Evolutionary conservation across 2,329 filamentous ascomycete species (phyloP).

Genomic region (Penicillium expansum): DNA sequence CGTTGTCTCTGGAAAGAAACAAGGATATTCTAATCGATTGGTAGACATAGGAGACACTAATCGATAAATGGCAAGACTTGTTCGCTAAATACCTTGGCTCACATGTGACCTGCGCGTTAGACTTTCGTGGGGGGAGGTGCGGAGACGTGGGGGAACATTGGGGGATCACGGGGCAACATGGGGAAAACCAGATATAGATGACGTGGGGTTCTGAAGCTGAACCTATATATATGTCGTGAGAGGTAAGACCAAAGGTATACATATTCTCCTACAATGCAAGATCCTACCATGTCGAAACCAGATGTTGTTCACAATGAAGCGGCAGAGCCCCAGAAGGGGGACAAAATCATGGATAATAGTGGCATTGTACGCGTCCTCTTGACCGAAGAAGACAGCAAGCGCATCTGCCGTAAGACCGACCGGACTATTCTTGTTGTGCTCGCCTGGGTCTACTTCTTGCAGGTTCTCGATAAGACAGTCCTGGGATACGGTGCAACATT

Average conservation of each 20-base stretch:
- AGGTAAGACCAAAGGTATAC: background rate
- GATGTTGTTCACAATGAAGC: constrained; percentile 22
- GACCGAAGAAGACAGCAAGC: constrained; percentile 46
- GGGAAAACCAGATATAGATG: background rate
- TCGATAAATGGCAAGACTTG: background rate
- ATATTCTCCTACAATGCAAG: background rate
- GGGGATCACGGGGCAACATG: background rate
- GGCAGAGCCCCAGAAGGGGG: constrained; percentile 9
- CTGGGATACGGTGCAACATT: constrained; percentile 59
- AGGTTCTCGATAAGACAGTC: constrained; percentile 58
- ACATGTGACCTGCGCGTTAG: background rate
- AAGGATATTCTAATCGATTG: background rate
- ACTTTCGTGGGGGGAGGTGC: background rate
- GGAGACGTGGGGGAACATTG: constrained; percentile 7
- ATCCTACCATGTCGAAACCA: constrained; percentile 19
- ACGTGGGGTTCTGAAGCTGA: background rate
- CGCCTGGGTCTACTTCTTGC: constrained; percentile 48
- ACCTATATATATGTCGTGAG: background rate
- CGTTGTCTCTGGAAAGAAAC: background rate
- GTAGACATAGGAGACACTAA: background rate
- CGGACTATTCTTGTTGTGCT: constrained; percentile 53
- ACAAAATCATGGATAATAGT: constrained; percentile 12
- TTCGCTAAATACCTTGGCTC: background rate
- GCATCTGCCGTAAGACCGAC: constrained; percentile 62
- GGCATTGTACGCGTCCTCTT: constrained; percentile 26